These are phyloP conservation scores for Furcasterigmium furcatum DNA, from an alignment of 2,329 filamentous ascomycete species.

Conservation along the genomic window DNA sequence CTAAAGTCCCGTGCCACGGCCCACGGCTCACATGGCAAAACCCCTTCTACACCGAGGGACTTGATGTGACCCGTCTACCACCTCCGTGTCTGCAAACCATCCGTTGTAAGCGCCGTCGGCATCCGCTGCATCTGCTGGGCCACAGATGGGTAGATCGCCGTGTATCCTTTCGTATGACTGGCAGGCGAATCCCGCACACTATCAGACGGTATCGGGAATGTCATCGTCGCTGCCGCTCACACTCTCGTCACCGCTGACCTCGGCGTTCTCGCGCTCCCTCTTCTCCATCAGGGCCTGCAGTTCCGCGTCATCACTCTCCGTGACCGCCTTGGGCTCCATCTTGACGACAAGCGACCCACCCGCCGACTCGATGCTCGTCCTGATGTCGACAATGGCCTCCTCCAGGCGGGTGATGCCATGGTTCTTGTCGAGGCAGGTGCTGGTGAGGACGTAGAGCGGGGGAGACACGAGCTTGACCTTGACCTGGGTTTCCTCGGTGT, in stretches of 20 bases:
- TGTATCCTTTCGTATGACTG: too few species aligned
- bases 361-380: slow-evolving; percentile 71
- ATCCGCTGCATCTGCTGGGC: too few species aligned
- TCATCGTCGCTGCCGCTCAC: slow-evolving; percentile 94
- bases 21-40: too few species aligned
- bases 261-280: slow-evolving; percentile 94
- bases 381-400: slow-evolving; percentile 85
- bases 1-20: background rate
- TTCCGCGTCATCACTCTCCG: slow-evolving; percentile 96
- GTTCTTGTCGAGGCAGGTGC: slow-evolving; percentile 90
- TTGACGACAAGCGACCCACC: slow-evolving; percentile 84
- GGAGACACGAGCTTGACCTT: slow-evolving; percentile 99
- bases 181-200: background rate
- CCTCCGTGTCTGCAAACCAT: too few species aligned
- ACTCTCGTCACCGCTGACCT: slow-evolving; percentile 97
- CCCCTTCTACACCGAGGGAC: too few species aligned
- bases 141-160: too few species aligned
- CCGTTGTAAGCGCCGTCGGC: too few species aligned
- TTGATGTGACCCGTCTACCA: too few species aligned
- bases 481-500: slow-evolving; percentile 89
- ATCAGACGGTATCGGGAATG: slow-evolving; percentile 37
- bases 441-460: slow-evolving; percentile 93
- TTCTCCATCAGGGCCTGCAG: slow-evolving; percentile 99
- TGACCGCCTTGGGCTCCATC: slow-evolving; percentile 99
- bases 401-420: slow-evolving; percentile 81